Percentiles rank a stretch among this genome's conserved stretches.
Evolutionary conservation across 257 asterid species (phyloP).

Genomic region (Jacaranda mimosifolia): DNA sequence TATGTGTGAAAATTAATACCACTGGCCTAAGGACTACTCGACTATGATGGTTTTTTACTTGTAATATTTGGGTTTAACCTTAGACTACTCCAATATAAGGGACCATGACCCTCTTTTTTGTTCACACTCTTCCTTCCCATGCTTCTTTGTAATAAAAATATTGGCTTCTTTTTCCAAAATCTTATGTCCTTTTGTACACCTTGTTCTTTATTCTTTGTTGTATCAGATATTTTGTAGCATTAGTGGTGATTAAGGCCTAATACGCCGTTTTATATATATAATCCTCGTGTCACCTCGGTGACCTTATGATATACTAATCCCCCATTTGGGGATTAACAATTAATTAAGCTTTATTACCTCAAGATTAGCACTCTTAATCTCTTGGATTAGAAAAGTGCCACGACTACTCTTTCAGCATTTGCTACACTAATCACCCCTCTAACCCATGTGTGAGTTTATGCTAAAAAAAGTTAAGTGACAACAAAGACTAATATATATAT

Average conservation of each 20-base stretch:
- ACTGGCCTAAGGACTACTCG: too few species aligned
- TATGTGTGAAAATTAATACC: too few species aligned
- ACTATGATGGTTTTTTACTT: background rate
- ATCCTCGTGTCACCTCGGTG: slow-evolving; percentile 46
- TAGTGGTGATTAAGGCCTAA: slow-evolving; percentile 41
- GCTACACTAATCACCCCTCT: slow-evolving; percentile 26
- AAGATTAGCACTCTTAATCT: slow-evolving; percentile 40
- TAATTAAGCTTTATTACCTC: slow-evolving; percentile 35
- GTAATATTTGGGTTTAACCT: background rate
- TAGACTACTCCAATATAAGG: background rate
- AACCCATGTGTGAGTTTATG: slow-evolving; percentile 32
- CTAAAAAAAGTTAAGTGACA: background rate
- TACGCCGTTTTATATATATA: slow-evolving; percentile 21
- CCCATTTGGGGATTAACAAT: slow-evolving; percentile 44
- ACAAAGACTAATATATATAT: slow-evolving; percentile 21
- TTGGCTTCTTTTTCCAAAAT: too few species aligned
- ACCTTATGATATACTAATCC: slow-evolving; percentile 35
- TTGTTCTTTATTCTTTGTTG: background rate
- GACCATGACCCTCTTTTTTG: background rate
- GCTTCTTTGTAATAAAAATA: background rate
- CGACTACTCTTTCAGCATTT: slow-evolving; percentile 37
- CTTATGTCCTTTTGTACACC: too few species aligned
- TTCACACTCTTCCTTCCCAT: background rate
- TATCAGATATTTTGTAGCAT: slow-evolving; percentile 5
- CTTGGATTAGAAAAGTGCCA: slow-evolving; percentile 57